Percentiles rank a stretch among this genome's conserved stretches.
Conservation (phyloP, 768 basidiomycete species). For the Phylloporus sp. region DNA sequence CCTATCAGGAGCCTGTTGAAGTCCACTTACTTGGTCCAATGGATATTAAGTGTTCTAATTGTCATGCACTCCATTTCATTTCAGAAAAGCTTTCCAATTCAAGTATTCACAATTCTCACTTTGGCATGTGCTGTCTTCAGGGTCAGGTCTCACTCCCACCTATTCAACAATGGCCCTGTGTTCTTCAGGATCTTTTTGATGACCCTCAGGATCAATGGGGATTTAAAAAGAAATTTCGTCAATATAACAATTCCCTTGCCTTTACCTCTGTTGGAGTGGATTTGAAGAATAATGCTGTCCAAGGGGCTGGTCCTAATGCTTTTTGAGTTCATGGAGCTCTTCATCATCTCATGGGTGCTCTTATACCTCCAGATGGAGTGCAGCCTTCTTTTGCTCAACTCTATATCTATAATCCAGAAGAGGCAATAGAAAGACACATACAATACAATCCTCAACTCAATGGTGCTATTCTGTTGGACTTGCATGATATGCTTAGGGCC, state of each 20-base stretch:
- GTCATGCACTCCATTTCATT: conserved; percentile 18
- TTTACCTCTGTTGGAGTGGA: conserved; percentile 8
- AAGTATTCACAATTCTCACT: not conserved
- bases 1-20: conserved; percentile 11
- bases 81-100: conserved; percentile 8
- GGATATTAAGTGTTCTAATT: conserved; percentile 10
- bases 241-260: conserved; percentile 32
- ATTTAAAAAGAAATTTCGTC: conserved; percentile 34
- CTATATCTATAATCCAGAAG: conserved; percentile 37
- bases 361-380: conserved; percentile 20
- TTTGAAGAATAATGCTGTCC: not conserved
- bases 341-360: conserved; percentile 32
- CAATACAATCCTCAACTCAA: conserved; percentile 22
- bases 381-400: conserved; percentile 37
- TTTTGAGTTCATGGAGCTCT: conserved; percentile 33
- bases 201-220: conserved; percentile 1
- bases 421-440: conserved; percentile 28
- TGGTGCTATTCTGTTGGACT: conserved; percentile 12
- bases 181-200: conserved; percentile 10
- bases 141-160: conserved; percentile 23
- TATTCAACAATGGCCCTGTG: conserved; percentile 17
- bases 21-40: conserved; percentile 1
- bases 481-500: conserved; percentile 23
- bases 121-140: conserved; percentile 28
- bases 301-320: conserved; percentile 16